phyloP scores from a whole-genome alignment of 768 basidiomycete genomes.

The Mycena kentingensis region DNA sequence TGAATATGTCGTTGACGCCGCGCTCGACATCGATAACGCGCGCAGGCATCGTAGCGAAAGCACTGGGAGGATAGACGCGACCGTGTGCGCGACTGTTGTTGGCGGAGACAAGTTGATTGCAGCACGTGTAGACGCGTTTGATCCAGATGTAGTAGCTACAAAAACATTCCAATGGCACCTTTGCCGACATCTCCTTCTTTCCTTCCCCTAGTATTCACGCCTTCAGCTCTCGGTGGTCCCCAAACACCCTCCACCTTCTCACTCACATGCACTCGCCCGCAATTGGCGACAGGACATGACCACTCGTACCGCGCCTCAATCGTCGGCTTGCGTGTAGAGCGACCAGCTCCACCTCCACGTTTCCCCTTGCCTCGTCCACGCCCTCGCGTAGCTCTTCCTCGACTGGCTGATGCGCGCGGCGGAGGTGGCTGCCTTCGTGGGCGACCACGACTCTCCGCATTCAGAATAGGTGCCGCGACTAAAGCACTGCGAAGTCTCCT shows the following conservation, averaged over 20 bases:
- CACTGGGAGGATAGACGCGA: too few species aligned
- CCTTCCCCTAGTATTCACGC: slow-evolving; percentile 29
- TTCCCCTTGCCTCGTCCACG: slow-evolving; percentile 24
- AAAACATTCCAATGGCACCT: slow-evolving; percentile 26
- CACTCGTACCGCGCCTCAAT: slow-evolving; percentile 58
- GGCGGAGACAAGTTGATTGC: too few species aligned
- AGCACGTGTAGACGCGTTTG: too few species aligned
- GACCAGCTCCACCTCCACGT: slow-evolving; percentile 22
- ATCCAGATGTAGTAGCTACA: background rate
- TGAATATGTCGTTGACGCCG: too few species aligned
- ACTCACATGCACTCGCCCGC: slow-evolving; percentile 56
- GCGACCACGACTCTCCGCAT: background rate
- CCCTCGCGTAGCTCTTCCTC: slow-evolving; percentile 7
- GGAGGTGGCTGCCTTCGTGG: slow-evolving; percentile 10
- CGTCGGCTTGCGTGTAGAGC: slow-evolving; percentile 34
- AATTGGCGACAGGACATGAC: slow-evolving; percentile 65
- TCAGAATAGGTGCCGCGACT: background rate
- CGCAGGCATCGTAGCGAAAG: too few species aligned
- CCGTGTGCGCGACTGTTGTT: too few species aligned
- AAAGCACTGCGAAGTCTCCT: background rate
- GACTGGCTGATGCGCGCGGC: background rate
- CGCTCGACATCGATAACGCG: too few species aligned
- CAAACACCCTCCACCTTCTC: slow-evolving; percentile 60
- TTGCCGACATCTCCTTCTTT: slow-evolving; percentile 25
- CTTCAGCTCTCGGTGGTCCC: slow-evolving; percentile 54